Evolutionary conservation across 495 filamentous ascomycete species (phyloP).

Genomic region (Entonaema liquescens): DNA sequence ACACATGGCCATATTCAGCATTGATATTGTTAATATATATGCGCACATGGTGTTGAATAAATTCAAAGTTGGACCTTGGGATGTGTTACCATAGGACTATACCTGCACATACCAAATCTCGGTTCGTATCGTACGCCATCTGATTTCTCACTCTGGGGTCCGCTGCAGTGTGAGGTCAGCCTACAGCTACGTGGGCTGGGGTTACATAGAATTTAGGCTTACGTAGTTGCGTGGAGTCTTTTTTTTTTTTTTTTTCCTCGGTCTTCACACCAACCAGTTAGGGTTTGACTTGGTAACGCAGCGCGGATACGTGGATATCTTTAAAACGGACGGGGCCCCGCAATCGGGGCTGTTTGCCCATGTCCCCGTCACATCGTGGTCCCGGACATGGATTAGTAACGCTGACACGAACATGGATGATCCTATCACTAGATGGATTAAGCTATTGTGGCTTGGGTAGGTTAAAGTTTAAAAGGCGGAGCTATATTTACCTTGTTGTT

Average conservation of each 20-base stretch:
- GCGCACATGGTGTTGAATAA: neutral
- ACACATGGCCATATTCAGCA: neutral
- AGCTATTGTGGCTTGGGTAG: neutral
- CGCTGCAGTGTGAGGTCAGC: slow-evolving; percentile 32
- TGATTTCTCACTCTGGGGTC: neutral
- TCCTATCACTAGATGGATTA: neutral
- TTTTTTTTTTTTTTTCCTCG: no score
- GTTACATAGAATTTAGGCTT: slow-evolving; percentile 12
- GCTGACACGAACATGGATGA: neutral
- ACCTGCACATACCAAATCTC: neutral
- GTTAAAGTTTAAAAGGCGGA: neutral
- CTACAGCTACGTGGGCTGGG: slow-evolving; percentile 9
- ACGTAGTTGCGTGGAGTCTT: slow-evolving; percentile 19
- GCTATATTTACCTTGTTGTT: no score
- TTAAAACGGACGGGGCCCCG: slow-evolving; percentile 13
- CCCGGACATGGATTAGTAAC: slow-evolving; percentile 16
- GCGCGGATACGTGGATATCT: neutral
- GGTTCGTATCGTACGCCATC: neutral
- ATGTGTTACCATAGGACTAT: neutral
- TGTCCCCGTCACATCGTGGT: slow-evolving; percentile 12
- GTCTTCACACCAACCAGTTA: no score
- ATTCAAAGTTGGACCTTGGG: neutral
- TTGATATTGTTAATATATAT: neutral
- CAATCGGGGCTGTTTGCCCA: neutral
- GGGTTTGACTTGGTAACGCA: neutral